Conservation (phyloP, 352 stramenopile species). For the Phytophthora colocasiae region DNA sequence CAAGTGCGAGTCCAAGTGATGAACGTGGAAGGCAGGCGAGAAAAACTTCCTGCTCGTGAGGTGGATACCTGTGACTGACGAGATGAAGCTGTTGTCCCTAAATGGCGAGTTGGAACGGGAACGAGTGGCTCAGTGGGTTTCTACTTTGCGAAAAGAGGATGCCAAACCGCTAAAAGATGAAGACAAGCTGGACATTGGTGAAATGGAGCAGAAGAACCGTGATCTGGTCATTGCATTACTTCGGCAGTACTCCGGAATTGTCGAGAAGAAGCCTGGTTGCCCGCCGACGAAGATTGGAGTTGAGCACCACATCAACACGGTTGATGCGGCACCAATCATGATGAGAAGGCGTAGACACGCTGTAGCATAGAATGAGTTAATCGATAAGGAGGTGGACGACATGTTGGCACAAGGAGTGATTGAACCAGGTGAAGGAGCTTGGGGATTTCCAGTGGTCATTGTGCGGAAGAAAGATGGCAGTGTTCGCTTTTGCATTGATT, state of each 20-base stretch:
- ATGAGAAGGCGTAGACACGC: slow-evolving; percentile 5
- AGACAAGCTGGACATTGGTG: slow-evolving; percentile 5
- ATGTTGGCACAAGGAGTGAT: slow-evolving; percentile 25
- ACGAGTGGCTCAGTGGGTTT: not conserved
- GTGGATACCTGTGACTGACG: not conserved
- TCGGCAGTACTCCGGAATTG: not conserved
- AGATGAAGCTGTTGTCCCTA: not conserved
- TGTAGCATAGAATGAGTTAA: slow-evolving; percentile 15
- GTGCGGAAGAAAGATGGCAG: slow-evolving; percentile 8
- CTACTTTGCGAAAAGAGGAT: not conserved
- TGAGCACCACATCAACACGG: slow-evolving; percentile 31
- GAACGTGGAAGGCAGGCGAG: slow-evolving; percentile 14
- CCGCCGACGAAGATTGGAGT: not conserved
- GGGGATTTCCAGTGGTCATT: slow-evolving; percentile 33
- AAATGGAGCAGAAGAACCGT: not conserved
- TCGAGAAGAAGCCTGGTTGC: slow-evolving; percentile 6
- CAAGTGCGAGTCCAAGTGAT: slow-evolving; percentile 8
- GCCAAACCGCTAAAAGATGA: not conserved
- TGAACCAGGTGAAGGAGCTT: slow-evolving; percentile 19
- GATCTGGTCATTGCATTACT: not conserved
- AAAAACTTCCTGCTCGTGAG: not conserved
- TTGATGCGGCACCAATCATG: slow-evolving; percentile 16
- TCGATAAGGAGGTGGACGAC: slow-evolving; percentile 18
- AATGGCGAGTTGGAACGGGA: not conserved
- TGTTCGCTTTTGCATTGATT: slow-evolving; percentile 37